phyloP scores from a whole-genome alignment of 2,329 filamentous ascomycete species.

The Neocatenulostroma microsporum region DNA sequence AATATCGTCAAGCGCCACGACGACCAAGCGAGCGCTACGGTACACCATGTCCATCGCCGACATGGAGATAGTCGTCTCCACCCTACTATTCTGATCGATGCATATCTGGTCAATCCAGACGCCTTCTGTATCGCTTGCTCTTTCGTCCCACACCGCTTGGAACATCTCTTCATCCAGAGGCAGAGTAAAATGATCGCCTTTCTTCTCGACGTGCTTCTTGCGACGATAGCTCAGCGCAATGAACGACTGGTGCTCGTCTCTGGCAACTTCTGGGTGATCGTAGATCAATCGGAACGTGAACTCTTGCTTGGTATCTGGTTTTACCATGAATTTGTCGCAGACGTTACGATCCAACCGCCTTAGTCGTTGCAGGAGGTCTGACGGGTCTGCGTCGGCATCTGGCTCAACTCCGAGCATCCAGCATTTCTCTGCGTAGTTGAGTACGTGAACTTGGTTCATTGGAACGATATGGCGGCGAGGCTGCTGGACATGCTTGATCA shows the following conservation, averaged over 20 bases:
- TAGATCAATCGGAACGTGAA: slow-evolving; percentile 35
- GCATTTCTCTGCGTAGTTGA: slow-evolving; percentile 20
- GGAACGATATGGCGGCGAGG: slow-evolving; percentile 18
- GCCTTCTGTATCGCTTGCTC: slow-evolving; percentile 30
- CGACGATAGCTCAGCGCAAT: slow-evolving; percentile 40
- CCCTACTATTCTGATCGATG: slow-evolving; percentile 35
- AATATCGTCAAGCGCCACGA: slow-evolving; percentile 38
- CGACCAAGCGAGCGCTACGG: slow-evolving; percentile 33
- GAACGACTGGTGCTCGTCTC: slow-evolving; percentile 31
- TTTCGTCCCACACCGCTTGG: slow-evolving; percentile 35
- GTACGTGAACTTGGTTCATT: slow-evolving; percentile 21
- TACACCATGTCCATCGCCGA: slow-evolving; percentile 38
- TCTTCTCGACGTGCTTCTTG: slow-evolving; percentile 25
- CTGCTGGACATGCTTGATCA: slow-evolving; percentile 17
- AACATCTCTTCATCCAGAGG: slow-evolving; percentile 34
- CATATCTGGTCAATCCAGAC: slow-evolving; percentile 40
- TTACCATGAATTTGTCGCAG: slow-evolving; percentile 25
- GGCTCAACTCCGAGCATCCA: slow-evolving; percentile 21
- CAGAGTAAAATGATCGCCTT: slow-evolving; percentile 30
- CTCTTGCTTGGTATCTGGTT: slow-evolving; percentile 24
- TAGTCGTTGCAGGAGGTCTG: slow-evolving; percentile 19
- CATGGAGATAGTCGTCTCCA: slow-evolving; percentile 33
- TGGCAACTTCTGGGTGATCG: slow-evolving; percentile 25
- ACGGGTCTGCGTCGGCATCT: slow-evolving; percentile 20
- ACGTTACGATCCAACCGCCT: slow-evolving; percentile 16